Evolutionary conservation across 805 yeast genomes (phyloP), one percentile per base, ranked within the genome.

Genomic region (Yarrowia sp.): DNA sequence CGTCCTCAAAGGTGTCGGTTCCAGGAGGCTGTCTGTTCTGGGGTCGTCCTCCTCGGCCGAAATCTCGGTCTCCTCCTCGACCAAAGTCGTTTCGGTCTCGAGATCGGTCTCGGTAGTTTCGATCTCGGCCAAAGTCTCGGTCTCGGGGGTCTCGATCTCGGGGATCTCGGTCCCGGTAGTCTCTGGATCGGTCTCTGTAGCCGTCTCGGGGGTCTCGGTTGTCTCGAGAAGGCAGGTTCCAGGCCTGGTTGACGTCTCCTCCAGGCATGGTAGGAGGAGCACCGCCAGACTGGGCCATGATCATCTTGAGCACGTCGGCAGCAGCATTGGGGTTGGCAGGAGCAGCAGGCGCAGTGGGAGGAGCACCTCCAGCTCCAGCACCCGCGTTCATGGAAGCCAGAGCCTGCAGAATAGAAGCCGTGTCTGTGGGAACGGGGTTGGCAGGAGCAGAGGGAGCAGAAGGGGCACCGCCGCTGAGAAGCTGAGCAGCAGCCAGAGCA

Each of bases 401-500:
- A 26, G 91, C 91, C 81, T 87, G 89, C 71, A 89, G 82, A 69
- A 89, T 85, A 63, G 89, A 85, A 64, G 85, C 85, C 5, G 93
- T 85, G 72, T 85, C 87, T 9, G 83, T 79, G 45, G 72, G 74
- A 53, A 74, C 72, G 35, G 78, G 72, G 11, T 77, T 46, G 3
- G 74, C 71, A 16, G 76, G 70, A 8, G 74, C 64, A 8, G 76
- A 69, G 26, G 73, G 65, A 43, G 74, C 63, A 14, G 42, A 35
- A 32, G 69, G 72, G 38, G 77, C 72, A 9, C 77, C 52, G 1
- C 74, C 72, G 1, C 74, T 72, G 15, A 75, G 70, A 8, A 73
- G 32, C 32, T 26, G 32, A 5, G 32, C 67, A 8, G 76, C 70
- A 19, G 73, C 67, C 40, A 74, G 68, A 12, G 56, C 69, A 45